phyloP scores from a whole-genome alignment of 2,329 filamentous ascomycete species.

The Xylaria sp. region DNA sequence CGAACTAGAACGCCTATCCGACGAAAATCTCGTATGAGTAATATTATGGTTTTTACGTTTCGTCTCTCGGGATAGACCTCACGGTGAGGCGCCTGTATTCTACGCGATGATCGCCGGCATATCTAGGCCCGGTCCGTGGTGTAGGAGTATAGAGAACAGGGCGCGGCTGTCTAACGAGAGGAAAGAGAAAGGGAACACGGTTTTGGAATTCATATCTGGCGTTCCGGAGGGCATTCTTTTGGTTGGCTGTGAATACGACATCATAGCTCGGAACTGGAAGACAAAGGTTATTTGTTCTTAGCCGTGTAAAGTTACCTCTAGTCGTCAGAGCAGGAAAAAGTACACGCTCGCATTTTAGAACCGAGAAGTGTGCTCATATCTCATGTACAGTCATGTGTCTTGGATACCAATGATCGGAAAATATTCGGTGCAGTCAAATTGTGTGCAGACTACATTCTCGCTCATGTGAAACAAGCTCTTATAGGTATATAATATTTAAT shows the following conservation, averaged over 20 bases:
- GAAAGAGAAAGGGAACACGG: constrained; percentile 25
- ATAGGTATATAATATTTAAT: not conserved
- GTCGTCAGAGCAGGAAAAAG: constrained; percentile 7
- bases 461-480: not conserved
- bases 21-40: constrained; percentile 43
- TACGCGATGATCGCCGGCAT: constrained; percentile 32
- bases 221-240: constrained; percentile 33
- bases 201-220: constrained; percentile 32
- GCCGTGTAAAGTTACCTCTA: constrained; percentile 26
- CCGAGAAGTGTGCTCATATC: constrained; percentile 1
- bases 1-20: constrained; percentile 39
- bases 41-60: constrained; percentile 45
- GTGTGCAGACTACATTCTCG: not conserved
- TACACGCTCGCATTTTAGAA: not conserved
- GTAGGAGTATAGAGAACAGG: constrained; percentile 39
- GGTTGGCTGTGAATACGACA: constrained; percentile 29
- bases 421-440: not conserved
- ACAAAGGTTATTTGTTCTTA: constrained; percentile 9
- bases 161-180: constrained; percentile 12
- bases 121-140: constrained; percentile 9
- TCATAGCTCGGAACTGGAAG: constrained; percentile 26
- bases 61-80: constrained; percentile 35
- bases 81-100: constrained; percentile 25
- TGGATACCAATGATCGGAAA: not conserved
- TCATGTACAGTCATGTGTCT: not conserved